Evolutionary conservation across 345 rosid genomes (phyloP).

Genomic region (Sisymbrium altissimum): DNA sequence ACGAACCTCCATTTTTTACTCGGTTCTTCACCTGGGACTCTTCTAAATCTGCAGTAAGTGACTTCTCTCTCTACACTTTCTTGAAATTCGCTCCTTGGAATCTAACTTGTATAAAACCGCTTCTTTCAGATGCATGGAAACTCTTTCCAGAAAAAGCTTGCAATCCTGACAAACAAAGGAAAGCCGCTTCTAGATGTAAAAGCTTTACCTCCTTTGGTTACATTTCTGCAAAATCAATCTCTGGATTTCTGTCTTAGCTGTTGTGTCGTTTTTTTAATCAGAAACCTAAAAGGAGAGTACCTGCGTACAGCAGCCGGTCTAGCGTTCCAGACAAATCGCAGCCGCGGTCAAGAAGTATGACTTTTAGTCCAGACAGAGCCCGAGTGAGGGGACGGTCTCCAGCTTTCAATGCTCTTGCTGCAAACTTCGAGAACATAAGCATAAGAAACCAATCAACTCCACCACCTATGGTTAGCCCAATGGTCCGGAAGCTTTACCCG

Average conservation of each 20-base stretch:
- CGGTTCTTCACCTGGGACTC: conserved; percentile 96
- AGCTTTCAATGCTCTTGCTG: conserved; percentile 94
- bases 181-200: conserved; percentile 69
- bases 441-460: conserved; percentile 94
- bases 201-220: conserved; percentile 10
- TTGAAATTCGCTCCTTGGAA: background rate
- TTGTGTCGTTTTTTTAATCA: conserved; percentile 26
- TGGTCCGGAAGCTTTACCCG: conserved; percentile 78
- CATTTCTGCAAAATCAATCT: background rate
- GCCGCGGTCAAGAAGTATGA: conserved; percentile 91
- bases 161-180: conserved; percentile 70
- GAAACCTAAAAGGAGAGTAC: conserved; percentile 92
- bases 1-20: conserved; percentile 90
- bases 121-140: conserved; percentile 85
- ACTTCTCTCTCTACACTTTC: conserved; percentile 11
- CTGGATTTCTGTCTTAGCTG: background rate
- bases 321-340: conserved; percentile 80
- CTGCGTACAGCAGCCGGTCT: conserved; percentile 85
- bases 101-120: conserved; percentile 12
- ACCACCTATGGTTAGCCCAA: conserved; percentile 72
- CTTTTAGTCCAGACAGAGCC: conserved; percentile 93
- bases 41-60: conserved; percentile 69
- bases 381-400: conserved; percentile 99
- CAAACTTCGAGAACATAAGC: conserved; percentile 81
- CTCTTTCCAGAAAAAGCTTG: conserved; percentile 89